A percentile compares a stretch with the other conserved stretches of the same genome.
phyloP scores from a whole-genome alignment of 495 filamentous ascomycete species.

The Neurospora sp. region DNA sequence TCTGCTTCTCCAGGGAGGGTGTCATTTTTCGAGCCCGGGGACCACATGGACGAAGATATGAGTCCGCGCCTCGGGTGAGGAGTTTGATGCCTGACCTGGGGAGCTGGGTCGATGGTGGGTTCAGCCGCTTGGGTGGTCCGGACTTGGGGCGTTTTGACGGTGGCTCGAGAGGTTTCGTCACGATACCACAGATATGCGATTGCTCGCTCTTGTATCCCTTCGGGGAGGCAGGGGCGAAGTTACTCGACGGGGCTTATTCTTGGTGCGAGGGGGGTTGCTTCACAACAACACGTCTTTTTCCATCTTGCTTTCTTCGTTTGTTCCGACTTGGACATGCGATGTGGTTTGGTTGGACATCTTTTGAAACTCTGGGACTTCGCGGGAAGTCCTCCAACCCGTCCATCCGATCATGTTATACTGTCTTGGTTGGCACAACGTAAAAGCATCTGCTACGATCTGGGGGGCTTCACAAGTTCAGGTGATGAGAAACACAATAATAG shows the following conservation, averaged over 20 bases:
- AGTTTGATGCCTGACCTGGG: conserved; percentile 18
- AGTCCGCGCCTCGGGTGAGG: conserved; percentile 51
- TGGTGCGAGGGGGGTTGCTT: conserved; percentile 76
- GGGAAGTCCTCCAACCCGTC: conserved; percentile 26
- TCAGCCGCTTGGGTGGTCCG: conserved; percentile 28
- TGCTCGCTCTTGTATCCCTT: conserved; percentile 43
- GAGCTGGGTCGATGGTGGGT: conserved; percentile 25
- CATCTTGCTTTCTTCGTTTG: conserved; percentile 17
- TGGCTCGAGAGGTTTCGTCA: conserved; percentile 66
- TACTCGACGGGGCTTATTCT: conserved; percentile 99
- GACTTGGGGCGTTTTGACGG: conserved; percentile 28
- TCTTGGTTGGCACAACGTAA: conserved; percentile 9
- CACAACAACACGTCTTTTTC: conserved; percentile 14
- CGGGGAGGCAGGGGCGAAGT: conserved; percentile 41
- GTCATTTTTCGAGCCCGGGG: conserved; percentile 24
- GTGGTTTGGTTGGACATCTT: background rate
- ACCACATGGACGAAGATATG: conserved; percentile 74
- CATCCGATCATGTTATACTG: conserved; percentile 19
- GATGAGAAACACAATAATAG: conserved; percentile 92
- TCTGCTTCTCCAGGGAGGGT: background rate
- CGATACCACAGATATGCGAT: conserved; percentile 97
- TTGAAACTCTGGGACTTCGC: conserved; percentile 37
- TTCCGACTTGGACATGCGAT: conserved; percentile 17
- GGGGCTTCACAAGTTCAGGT: conserved; percentile 58
- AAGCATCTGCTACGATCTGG: conserved; percentile 5